Conservation (phyloP, 1,284 basidiomycete species). For the Leucoagaricus sp. region DNA sequence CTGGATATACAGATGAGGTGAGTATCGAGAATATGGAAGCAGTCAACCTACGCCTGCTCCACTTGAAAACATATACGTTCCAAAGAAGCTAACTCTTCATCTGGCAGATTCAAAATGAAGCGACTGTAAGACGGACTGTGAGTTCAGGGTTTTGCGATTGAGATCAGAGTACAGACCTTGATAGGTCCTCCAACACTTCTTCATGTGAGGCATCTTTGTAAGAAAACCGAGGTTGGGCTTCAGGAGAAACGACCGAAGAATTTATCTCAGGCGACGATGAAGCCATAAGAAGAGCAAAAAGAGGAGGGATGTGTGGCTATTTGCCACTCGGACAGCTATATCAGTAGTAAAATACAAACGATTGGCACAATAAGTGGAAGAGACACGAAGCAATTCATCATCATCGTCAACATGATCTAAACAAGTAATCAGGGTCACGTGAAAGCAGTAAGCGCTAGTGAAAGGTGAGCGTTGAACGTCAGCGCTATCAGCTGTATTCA, state of each 20-base stretch:
- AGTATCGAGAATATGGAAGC: not conserved
- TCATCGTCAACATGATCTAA: constrained; percentile 9
- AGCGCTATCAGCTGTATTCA: no score
- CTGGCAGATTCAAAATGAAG: constrained; percentile 96
- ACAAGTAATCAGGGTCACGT: constrained; percentile 14
- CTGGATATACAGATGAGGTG: constrained; percentile 42
- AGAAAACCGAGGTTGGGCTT: constrained; percentile 51
- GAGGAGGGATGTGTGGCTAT: constrained; percentile 15
- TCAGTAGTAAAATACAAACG: constrained; percentile 12
- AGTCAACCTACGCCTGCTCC: constrained; percentile 90
- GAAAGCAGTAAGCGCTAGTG: not conserved
- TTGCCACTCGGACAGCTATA: constrained; percentile 16
- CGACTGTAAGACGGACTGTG: constrained; percentile 52
- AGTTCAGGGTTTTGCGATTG: not conserved
- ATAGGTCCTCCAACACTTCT: constrained; percentile 88
- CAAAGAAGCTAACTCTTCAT: constrained; percentile 88
- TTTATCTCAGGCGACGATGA: constrained; percentile 70
- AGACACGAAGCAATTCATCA: constrained; percentile 10
- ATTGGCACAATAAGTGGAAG: constrained; percentile 3
- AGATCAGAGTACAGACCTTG: constrained; percentile 52
- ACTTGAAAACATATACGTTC: constrained; percentile 98
- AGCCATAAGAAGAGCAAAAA: constrained; percentile 39
- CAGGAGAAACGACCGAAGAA: constrained; percentile 41
- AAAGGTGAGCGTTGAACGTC: no score
- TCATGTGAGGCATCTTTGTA: constrained; percentile 69